Conservation (phyloP, 805 yeast genomes). For the Candida tibetensis region DNA sequence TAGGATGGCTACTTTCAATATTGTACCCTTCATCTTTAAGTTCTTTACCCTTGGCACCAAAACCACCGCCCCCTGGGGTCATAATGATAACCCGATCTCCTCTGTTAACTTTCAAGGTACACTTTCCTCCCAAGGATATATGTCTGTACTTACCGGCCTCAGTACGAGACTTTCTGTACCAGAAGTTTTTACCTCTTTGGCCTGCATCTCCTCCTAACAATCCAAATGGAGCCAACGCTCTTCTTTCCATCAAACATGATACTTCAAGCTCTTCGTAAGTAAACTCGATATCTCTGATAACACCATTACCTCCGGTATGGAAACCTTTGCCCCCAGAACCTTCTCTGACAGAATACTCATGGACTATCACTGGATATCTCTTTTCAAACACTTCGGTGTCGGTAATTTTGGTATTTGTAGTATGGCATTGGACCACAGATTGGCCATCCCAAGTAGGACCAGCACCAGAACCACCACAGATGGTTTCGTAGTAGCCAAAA, state of each 20-base stretch:
- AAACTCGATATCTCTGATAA: constrained; percentile 80
- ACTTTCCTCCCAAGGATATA: constrained; percentile 32
- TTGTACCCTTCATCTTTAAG: constrained; percentile 17
- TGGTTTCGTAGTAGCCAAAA: constrained; percentile 91
- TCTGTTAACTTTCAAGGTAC: constrained; percentile 28
- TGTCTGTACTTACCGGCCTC: constrained; percentile 16
- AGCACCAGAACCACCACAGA: constrained; percentile 96
- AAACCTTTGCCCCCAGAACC: constrained; percentile 81
- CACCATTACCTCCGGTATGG: constrained; percentile 82
- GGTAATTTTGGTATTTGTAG: constrained; percentile 91
- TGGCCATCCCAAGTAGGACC: constrained; percentile 84
- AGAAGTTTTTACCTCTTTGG: constrained; percentile 52
- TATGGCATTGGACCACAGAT: constrained; percentile 88
- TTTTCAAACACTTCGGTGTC: constrained; percentile 88
- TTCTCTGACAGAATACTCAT: constrained; percentile 64
- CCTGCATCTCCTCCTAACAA: constrained; percentile 81
- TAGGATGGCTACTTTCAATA: constrained; percentile 21
- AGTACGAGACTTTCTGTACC: constrained; percentile 24
- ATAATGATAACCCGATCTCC: constrained; percentile 42
- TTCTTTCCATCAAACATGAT: constrained; percentile 81
- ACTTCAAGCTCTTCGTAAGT: constrained; percentile 46
- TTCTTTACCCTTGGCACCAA: constrained; percentile 20
- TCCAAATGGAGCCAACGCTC: constrained; percentile 85
- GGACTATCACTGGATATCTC: constrained; percentile 78
- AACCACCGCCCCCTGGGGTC: constrained; percentile 49